These are phyloP conservation scores for Dryas integrifolia DNA, from an alignment of 331 rosid genomes.

Conservation along the genomic window DNA sequence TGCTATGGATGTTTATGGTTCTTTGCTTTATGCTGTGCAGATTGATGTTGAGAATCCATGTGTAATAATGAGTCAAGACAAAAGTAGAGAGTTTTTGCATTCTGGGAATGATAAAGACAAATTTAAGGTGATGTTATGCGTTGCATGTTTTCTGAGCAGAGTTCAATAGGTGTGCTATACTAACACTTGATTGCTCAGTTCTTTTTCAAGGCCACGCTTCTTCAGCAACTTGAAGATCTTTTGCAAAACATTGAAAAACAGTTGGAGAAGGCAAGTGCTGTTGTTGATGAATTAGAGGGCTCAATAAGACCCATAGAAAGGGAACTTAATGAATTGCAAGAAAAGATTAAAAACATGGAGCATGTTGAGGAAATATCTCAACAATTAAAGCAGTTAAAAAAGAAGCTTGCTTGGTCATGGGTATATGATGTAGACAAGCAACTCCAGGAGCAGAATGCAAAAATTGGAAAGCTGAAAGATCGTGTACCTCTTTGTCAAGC, in stretches of 20 bases:
- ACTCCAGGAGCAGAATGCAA: slow-evolving; percentile 45
- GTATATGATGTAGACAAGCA: slow-evolving; percentile 73
- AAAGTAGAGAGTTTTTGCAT: slow-evolving; percentile 95
- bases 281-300: slow-evolving; percentile 64
- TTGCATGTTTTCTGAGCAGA: slow-evolving; percentile 17
- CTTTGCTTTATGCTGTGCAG: slow-evolving; percentile 38
- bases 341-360: slow-evolving; percentile 73
- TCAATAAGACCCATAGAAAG: slow-evolving; percentile 75
- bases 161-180: slow-evolving; percentile 27
- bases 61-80: slow-evolving; percentile 92
- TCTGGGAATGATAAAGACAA: slow-evolving; percentile 89
- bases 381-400: slow-evolving; percentile 63
- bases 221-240: slow-evolving; percentile 89
- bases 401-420: slow-evolving; percentile 97
- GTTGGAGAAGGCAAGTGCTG: slow-evolving; percentile 47
- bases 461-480: slow-evolving; percentile 57
- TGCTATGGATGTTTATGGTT: slow-evolving; percentile 12
- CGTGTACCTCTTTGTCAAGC: slow-evolving; percentile 80
- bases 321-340: slow-evolving; percentile 70
- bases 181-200: slow-evolving; percentile 61
- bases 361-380: slow-evolving; percentile 74
- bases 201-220: slow-evolving; percentile 96
- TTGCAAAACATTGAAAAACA: slow-evolving; percentile 57
- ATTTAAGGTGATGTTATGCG: slow-evolving; percentile 67
- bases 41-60: slow-evolving; percentile 98